Evolutionary conservation across 2,329 filamentous ascomycete genomes (phyloP).

Genomic region (Ophiostoma angusticollis): DNA sequence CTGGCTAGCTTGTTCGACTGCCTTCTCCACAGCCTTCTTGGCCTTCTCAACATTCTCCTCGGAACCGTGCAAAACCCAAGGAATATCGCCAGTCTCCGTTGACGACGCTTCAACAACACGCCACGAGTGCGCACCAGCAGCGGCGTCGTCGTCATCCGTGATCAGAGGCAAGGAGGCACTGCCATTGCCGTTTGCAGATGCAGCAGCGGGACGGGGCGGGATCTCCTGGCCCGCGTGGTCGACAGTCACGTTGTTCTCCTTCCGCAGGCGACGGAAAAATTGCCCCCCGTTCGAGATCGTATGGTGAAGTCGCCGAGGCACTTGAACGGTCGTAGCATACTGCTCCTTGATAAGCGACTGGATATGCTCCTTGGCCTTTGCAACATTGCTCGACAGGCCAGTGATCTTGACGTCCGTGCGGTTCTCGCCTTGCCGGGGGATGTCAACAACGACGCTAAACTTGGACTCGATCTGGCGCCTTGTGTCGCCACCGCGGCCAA

Average conservation of each 20-base stretch:
- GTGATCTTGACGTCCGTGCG: constrained; percentile 77
- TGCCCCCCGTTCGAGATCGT: constrained; percentile 75
- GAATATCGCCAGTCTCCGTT: constrained; percentile 55
- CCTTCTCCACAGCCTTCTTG: constrained; percentile 57
- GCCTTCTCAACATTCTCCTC: constrained; percentile 73
- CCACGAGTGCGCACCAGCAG: constrained; percentile 66
- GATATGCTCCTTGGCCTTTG: constrained; percentile 80
- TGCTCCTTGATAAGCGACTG: constrained; percentile 66
- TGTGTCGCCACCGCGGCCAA: constrained; percentile 81
- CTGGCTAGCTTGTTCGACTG: constrained; percentile 58
- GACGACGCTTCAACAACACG: constrained; percentile 55
- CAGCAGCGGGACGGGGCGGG: constrained; percentile 53
- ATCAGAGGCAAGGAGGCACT: constrained; percentile 72
- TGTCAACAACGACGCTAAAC: constrained; percentile 77
- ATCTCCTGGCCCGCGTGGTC: constrained; percentile 75
- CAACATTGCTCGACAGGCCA: constrained; percentile 65
- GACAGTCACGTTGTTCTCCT: constrained; percentile 76
- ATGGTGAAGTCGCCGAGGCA: constrained; percentile 77
- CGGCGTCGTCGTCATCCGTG: constrained; percentile 63
- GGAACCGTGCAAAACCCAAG: constrained; percentile 77
- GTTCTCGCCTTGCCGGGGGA: constrained; percentile 77
- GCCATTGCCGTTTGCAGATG: constrained; percentile 48
- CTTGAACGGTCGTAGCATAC: constrained; percentile 73
- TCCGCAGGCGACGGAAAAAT: constrained; percentile 83
- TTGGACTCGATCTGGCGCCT: constrained; percentile 75